Evolutionary conservation across 768 basidiomycete genomes (phyloP).

Genomic region (Harrya chromipes): DNA sequence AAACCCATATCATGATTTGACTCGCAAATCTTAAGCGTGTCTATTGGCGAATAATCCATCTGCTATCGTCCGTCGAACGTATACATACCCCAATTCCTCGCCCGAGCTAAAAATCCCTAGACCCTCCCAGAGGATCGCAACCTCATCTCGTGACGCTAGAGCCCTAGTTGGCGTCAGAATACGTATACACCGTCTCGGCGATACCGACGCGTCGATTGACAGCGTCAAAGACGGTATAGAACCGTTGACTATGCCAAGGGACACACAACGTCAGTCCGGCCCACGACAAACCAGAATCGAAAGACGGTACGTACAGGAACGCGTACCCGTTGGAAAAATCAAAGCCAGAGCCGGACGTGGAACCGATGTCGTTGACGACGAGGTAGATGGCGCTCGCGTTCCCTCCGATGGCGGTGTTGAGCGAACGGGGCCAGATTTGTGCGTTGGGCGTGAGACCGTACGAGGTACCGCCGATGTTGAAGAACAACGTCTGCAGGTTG

Average conservation of each 20-base stretch:
- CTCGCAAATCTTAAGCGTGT: too few relatives aligned
- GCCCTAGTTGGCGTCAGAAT: not conserved
- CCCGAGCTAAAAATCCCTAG: too few relatives aligned
- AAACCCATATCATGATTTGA: too few relatives aligned
- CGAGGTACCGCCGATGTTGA: conserved; percentile 21
- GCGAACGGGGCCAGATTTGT: conserved; percentile 29
- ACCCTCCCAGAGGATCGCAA: too few relatives aligned
- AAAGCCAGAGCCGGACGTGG: conserved; percentile 9
- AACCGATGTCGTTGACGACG: conserved; percentile 16
- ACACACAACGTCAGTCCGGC: not conserved
- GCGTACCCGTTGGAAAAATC: conserved; percentile 17
- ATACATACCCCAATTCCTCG: too few relatives aligned
- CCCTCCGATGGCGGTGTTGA: conserved; percentile 27
- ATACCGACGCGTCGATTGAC: conserved; percentile 39
- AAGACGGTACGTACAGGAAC: not conserved
- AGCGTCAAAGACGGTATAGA: conserved; percentile 40
- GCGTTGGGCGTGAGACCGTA: conserved; percentile 22
- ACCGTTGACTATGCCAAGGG: conserved; percentile 30
- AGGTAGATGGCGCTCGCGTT: conserved; percentile 21
- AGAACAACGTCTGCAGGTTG: conserved; percentile 22
- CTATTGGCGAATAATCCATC: too few relatives aligned
- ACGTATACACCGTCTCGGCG: conserved; percentile 33
- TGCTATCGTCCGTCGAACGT: too few relatives aligned
- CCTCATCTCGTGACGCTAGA: not conserved
- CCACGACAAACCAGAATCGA: not conserved